These are phyloP conservation scores for Dothistroma septosporum DNA, from an alignment of 2,329 filamentous ascomycete species.

Conservation along the genomic window DNA sequence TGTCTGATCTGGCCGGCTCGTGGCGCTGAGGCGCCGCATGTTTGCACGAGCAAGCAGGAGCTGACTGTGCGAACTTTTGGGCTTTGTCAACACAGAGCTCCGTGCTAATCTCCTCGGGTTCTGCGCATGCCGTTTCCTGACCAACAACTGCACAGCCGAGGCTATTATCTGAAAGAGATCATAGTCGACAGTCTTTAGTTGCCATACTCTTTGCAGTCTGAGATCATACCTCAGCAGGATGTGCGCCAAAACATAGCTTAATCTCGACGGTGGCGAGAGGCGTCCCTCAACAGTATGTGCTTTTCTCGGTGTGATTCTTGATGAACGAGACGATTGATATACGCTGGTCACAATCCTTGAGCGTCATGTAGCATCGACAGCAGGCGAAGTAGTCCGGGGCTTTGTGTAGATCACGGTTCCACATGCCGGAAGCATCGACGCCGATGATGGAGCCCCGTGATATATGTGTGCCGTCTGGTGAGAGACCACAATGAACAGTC, in stretches of 20 bases:
- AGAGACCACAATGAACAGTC: constrained; percentile 1
- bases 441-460: constrained; percentile 21
- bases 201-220: neutral
- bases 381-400: constrained; percentile 22
- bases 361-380: constrained; percentile 18
- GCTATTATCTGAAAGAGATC: neutral
- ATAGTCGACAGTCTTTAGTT: neutral
- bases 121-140: neutral
- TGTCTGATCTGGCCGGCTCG: neutral
- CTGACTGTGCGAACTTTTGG: no score
- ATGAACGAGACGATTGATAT: constrained; percentile 24
- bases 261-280: constrained; percentile 36
- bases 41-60: no score
- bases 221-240: constrained; percentile 35
- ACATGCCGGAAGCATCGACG: constrained; percentile 9
- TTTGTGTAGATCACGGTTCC: constrained; percentile 14
- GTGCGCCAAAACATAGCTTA: constrained; percentile 30
- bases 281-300: constrained; percentile 35
- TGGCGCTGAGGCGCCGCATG: neutral
- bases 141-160: neutral
- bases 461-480: constrained; percentile 21
- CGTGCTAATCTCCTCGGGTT: neutral
- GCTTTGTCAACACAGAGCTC: no score
- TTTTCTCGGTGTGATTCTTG: constrained; percentile 26
- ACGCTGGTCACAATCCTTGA: constrained; percentile 18